These are phyloP conservation scores for Clavaria fumosa DNA, from an alignment of 768 basidiomycete genomes.

Conservation along the genomic window DNA sequence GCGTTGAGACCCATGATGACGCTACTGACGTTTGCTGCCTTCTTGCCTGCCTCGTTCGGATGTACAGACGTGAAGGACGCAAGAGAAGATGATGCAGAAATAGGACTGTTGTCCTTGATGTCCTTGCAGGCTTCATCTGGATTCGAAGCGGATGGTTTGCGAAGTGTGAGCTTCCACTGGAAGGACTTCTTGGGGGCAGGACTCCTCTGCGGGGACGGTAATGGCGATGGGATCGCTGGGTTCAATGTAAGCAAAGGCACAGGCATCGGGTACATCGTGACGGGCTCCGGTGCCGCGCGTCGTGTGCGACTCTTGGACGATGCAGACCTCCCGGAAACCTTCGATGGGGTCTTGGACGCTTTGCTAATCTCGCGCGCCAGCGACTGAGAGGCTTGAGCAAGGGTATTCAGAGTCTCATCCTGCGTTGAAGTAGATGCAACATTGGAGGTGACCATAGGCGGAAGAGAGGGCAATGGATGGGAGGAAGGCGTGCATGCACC, in stretches of 20 bases:
- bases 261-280: slow-evolving; percentile 30
- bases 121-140: too few relatives aligned
- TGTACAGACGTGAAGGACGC: too few relatives aligned
- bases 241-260: slow-evolving; percentile 15
- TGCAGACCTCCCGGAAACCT: slow-evolving; percentile 19
- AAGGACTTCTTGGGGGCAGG: slow-evolving; percentile 54
- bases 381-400: slow-evolving; percentile 68
- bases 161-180: slow-evolving; percentile 73
- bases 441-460: too few relatives aligned
- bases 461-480: too few relatives aligned
- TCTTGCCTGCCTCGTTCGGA: too few relatives aligned
- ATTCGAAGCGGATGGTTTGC: too few relatives aligned
- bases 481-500: too few relatives aligned
- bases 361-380: slow-evolving; percentile 75
- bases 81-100: too few relatives aligned
- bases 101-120: too few relatives aligned
- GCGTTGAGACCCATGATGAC: too few relatives aligned
- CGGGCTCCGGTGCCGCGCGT: slow-evolving; percentile 26
- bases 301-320: slow-evolving; percentile 13
- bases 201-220: slow-evolving; percentile 25
- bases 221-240: slow-evolving; percentile 10
- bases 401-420: slow-evolving; percentile 47
- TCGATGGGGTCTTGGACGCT: slow-evolving; percentile 36
- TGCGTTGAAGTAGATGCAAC: slow-evolving; percentile 21
- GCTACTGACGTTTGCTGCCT: too few relatives aligned